These are phyloP conservation scores for Aspergillus affinis DNA, from an alignment of 495 filamentous ascomycete genomes.

Conservation along the genomic window DNA sequence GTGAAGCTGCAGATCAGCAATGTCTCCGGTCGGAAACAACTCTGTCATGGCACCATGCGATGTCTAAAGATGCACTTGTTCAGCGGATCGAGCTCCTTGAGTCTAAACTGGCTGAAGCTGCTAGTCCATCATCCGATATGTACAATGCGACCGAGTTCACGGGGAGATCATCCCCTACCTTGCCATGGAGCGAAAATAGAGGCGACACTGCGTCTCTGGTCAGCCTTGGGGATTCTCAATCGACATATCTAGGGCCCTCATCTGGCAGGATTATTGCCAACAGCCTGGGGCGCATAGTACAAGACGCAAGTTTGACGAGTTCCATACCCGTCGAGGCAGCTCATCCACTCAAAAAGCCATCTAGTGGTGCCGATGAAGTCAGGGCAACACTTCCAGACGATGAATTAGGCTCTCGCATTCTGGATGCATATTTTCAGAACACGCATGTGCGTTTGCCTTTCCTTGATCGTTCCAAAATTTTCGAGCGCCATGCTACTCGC, in stretches of 20 bases:
- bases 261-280: too few relatives aligned
- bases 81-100: slow-evolving; percentile 27
- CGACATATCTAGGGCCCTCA: too few relatives aligned
- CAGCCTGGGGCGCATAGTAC: too few relatives aligned
- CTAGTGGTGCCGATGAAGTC: not conserved
- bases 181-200: not conserved
- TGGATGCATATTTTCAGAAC: slow-evolving; percentile 41
- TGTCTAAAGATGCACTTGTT: slow-evolving; percentile 27
- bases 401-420: slow-evolving; percentile 28
- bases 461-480: slow-evolving; percentile 34
- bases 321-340: too few relatives aligned
- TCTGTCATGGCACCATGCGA: slow-evolving; percentile 31
- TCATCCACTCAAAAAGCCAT: too few relatives aligned
- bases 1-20: slow-evolving; percentile 21
- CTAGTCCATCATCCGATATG: not conserved
- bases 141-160: not conserved
- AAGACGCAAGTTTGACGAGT: too few relatives aligned
- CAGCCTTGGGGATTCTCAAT: too few relatives aligned
- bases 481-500: slow-evolving; percentile 31
- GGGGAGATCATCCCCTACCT: not conserved
- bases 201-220: not conserved
- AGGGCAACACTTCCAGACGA: slow-evolving; percentile 35
- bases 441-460: slow-evolving; percentile 41
- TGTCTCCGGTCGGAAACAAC: slow-evolving; percentile 21
- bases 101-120: slow-evolving; percentile 17